Conservation (phyloP, 1,139 yeast genomes). For the Cylindricascospora bacillispora region DNA sequence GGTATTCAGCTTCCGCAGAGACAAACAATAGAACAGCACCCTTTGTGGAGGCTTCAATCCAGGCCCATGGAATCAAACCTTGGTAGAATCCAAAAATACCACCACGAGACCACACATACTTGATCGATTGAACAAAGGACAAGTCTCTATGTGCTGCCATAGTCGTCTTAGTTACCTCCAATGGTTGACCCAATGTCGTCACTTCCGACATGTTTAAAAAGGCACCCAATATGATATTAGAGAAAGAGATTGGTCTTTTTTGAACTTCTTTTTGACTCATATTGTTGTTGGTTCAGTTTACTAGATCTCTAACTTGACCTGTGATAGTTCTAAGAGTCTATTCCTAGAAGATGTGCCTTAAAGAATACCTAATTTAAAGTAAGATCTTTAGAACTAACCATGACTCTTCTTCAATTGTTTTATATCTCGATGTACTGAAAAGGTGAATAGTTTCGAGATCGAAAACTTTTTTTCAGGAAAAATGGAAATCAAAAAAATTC, state of each 20-base stretch:
- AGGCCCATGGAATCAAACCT: conserved; percentile 98
- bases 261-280: conserved; percentile 21
- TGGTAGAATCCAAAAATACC: conserved; percentile 88
- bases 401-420: too few relatives aligned
- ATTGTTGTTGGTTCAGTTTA: conserved; percentile 1
- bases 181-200: conserved; percentile 90
- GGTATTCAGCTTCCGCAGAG: conserved; percentile 83
- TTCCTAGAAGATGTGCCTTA: background rate
- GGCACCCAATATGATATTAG: conserved; percentile 88
- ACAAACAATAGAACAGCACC: conserved; percentile 96
- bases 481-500: too few relatives aligned
- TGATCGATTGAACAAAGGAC: conserved; percentile 52
- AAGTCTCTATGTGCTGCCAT: conserved; percentile 92
- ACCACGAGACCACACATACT: conserved; percentile 83
- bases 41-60: conserved; percentile 98
- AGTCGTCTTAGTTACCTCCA: conserved; percentile 91
- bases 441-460: too few relatives aligned
- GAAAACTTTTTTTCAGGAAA: too few relatives aligned
- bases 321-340: conserved; percentile 4
- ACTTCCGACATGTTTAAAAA: conserved; percentile 87
- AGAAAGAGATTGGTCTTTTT: conserved; percentile 79
- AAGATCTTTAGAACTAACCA: too few relatives aligned
- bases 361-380: too few relatives aligned
- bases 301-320: too few relatives aligned
- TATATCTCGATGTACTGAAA: too few relatives aligned